Conservation (phyloP, 768 basidiomycete species). For the Lentinula sp. region DNA sequence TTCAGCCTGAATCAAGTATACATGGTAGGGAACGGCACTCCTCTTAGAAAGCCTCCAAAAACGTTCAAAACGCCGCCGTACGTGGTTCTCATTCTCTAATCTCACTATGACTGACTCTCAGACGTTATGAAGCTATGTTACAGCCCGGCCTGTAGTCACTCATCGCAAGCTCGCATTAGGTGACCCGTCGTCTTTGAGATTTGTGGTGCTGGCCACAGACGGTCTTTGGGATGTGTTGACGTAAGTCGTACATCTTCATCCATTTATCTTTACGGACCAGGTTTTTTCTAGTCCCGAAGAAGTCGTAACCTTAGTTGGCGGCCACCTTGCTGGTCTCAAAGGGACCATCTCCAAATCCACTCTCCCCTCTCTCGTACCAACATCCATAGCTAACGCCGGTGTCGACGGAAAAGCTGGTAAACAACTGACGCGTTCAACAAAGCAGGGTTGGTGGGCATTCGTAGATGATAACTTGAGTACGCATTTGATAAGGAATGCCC, state of each 20-base stretch:
- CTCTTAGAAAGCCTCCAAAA: constrained; percentile 53
- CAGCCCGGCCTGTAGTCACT: constrained; percentile 73
- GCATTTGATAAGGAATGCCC: constrained; percentile 87
- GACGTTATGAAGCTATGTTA: constrained; percentile 38
- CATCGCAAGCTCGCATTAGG: constrained; percentile 61
- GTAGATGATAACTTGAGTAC: constrained; percentile 72
- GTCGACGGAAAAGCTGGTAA: constrained; percentile 61
- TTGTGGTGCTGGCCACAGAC: constrained; percentile 88
- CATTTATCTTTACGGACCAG: background rate
- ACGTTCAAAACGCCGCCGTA: constrained; percentile 88
- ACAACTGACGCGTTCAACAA: constrained; percentile 28
- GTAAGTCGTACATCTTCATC: constrained; percentile 16
- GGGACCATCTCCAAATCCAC: constrained; percentile 56
- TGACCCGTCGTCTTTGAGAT: constrained; percentile 43
- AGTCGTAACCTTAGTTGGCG: constrained; percentile 81
- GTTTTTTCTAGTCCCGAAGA: constrained; percentile 64
- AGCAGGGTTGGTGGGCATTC: constrained; percentile 65
- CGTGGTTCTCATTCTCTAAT: background rate
- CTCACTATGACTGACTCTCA: background rate
- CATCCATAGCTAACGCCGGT: constrained; percentile 33
- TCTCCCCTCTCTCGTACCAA: constrained; percentile 51
- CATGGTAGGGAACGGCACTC: constrained; percentile 52
- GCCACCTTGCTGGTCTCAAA: constrained; percentile 67
- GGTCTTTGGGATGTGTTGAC: constrained; percentile 70
- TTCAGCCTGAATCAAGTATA: constrained; percentile 58